Base-by-base conservation (phyloP, 2,329 filamentous ascomycete genomes). In the Aspergillus sp. region DNA sequence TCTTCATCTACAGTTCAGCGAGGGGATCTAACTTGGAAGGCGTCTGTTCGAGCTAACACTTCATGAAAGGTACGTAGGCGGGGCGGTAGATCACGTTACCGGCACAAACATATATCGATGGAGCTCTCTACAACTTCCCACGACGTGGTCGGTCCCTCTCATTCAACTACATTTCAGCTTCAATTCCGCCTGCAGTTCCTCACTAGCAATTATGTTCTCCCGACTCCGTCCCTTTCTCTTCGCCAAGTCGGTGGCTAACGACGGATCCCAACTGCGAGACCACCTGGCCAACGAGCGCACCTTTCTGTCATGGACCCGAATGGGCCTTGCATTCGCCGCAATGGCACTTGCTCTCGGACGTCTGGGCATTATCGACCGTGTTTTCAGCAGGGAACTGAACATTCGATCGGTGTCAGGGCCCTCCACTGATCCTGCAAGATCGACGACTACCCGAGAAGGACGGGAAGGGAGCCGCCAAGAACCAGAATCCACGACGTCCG, bases 271-370 rank as follows among this genome's bases (percentile, higher is more conserved):
- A 47, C 60, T 66, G 14, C 65, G 66, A 56, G 66, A 68, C 53
- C 66, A 68, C 53, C 64, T 61, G 42, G 66, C 66, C 50, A 68
- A 68, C 50, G 66, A 68, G 56, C 65, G 66, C 30, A 68, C 66
- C 3, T 68, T 68, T 47, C 61, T 68, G 11, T 68, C 66, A 50
- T 68, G 65, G 65, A 68, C 63, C 1, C 65, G 65, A 33, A 65
- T 65, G 54, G 65, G 65, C 16, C 65, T 68, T 13, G 65, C 62
- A 9, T 68, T 68, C 42, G 65, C 61, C 14, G 65, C 64, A 3
- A 67, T 67, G 64, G 62, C 60, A 1, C 54, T 67, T 5, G 64
- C 65, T 3, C 57, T 68, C 8, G 63, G 64, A 11, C 59, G 64
- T n/a, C 47, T 68, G 4, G 60, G 60, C 5, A 51, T 63, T 11